These are phyloP conservation scores for Hypoxylon sp. DNA, from an alignment of 2,329 filamentous ascomycete species.

Conservation along the genomic window DNA sequence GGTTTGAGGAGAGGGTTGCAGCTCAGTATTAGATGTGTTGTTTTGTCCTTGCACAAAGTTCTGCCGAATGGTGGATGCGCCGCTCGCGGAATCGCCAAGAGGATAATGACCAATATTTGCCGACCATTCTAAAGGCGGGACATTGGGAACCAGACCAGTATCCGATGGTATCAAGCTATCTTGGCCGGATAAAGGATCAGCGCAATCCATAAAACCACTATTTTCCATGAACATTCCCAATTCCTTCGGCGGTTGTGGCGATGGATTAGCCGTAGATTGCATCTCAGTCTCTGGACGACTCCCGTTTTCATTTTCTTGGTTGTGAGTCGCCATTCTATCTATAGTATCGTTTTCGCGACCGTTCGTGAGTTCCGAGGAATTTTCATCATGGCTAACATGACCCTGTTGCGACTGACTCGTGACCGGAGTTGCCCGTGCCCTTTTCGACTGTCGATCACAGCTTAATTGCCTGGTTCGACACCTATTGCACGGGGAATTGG, in stretches of 20 bases:
- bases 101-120: neutral
- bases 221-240: constrained; percentile 3
- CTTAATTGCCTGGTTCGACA: constrained; percentile 25
- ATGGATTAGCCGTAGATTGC: neutral
- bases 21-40: neutral
- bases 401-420: constrained; percentile 5
- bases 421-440: constrained; percentile 4
- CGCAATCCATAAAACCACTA: constrained; percentile 9
- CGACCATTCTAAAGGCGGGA: constrained; percentile 12
- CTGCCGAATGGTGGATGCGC: neutral
- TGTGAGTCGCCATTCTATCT: neutral
- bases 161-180: constrained; percentile 3
- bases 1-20: constrained; percentile 14
- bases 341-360: neutral
- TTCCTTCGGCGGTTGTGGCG: constrained; percentile 5
- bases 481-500: constrained; percentile 30
- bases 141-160: neutral
- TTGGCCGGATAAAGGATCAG: neutral
- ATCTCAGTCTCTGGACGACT: neutral
- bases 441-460: constrained; percentile 26
- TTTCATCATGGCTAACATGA: neutral
- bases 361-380: neutral
- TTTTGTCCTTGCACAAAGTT: constrained; percentile 2
- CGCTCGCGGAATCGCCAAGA: neutral
- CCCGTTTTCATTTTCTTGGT: neutral